Evolutionary conservation across 179 eudicot species (phyloP), one percentile per base, ranked within the genome.

Genomic region (Spinacia oleracea): DNA sequence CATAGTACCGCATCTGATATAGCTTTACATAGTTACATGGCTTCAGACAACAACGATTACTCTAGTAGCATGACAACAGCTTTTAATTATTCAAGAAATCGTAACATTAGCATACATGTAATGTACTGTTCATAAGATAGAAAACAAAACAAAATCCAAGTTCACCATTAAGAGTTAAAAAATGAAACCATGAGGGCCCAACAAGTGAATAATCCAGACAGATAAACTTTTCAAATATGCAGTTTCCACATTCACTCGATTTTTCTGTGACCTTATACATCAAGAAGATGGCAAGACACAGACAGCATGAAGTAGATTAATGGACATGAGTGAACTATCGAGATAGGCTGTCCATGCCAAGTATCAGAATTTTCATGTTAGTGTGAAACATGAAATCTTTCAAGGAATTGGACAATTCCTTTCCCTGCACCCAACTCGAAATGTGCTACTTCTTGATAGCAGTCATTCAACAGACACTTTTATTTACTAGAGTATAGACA

Each of bases 1-100:
- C 67, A 55, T 48, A 51, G 6, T 16, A 38, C 40, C 4, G 53
- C 53, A 79, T 70, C 1, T 16, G 21, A 9, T 23, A 42, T 25
- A 50, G 40, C 50, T 35, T 43, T 69, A 45, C 72, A 45, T 6
- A 58, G 74, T 43, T 69, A 45, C 72, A 45, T 6, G 74, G 74
- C 34, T 45, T 45, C 48, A 46, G 21, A 45, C 74, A 46, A 3
- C 35, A 70, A 4, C 27, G 14, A 40, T 43, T 15, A 18, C 69
- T 64, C 16, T 6, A 43, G 18, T 6, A 43, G 18, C 18, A 68
- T 10, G 4, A 42, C 40, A 64, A 16, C 16, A 40, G 25, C 27
- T 66, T 8, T 4, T 9, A 12, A 29, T 2, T 29, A 7, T 63
- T 63, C 21, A 11, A 18, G n/a, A 53, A 53, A 12, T 16, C 4